These are phyloP conservation scores for Quercus parvula DNA, from an alignment of 306 rosid genomes.

Conservation along the genomic window DNA sequence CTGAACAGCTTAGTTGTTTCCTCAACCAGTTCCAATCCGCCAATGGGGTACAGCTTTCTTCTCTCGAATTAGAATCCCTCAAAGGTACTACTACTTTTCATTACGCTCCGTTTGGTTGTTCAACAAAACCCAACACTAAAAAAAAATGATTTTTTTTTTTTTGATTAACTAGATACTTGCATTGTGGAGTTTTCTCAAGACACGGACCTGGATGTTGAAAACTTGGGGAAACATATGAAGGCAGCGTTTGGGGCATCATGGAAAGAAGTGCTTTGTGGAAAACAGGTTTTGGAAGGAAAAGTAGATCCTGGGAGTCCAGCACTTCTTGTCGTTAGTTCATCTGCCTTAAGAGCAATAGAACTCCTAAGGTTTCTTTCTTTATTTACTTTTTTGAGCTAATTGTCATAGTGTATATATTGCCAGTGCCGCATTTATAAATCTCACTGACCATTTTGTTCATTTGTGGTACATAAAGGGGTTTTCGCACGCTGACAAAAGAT, in stretches of 20 bases:
- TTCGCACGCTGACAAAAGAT: slow-evolving; percentile 60
- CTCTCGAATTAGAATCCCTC: slow-evolving; percentile 70
- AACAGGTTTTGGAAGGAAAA: slow-evolving; percentile 38
- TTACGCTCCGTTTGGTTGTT: background rate
- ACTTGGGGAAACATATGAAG: slow-evolving; percentile 47
- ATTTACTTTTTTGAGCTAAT: background rate
- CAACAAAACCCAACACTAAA: too few relatives aligned
- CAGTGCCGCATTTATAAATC: background rate
- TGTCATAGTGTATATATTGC: background rate
- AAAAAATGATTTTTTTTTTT: background rate
- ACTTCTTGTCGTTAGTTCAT: slow-evolving; percentile 51
- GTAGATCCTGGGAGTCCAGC: slow-evolving; percentile 69
- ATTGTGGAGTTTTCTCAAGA: slow-evolving; percentile 43
- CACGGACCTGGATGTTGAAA: slow-evolving; percentile 31
- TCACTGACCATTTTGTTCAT: background rate
- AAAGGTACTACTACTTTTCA: slow-evolving; percentile 29
- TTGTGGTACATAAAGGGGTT: slow-evolving; percentile 43
- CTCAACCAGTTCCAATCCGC: slow-evolving; percentile 56
- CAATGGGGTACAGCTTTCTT: slow-evolving; percentile 56
- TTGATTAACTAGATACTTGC: slow-evolving; percentile 31
- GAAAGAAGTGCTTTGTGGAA: slow-evolving; percentile 60
- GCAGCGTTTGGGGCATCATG: slow-evolving; percentile 66
- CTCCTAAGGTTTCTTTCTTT: slow-evolving; percentile 46
- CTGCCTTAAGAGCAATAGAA: slow-evolving; percentile 75
- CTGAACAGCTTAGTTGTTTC: slow-evolving; percentile 48